Evolutionary conservation across 371 early-diverging fungal species (phyloP).

Genomic region (Mucor plumbeus): DNA sequence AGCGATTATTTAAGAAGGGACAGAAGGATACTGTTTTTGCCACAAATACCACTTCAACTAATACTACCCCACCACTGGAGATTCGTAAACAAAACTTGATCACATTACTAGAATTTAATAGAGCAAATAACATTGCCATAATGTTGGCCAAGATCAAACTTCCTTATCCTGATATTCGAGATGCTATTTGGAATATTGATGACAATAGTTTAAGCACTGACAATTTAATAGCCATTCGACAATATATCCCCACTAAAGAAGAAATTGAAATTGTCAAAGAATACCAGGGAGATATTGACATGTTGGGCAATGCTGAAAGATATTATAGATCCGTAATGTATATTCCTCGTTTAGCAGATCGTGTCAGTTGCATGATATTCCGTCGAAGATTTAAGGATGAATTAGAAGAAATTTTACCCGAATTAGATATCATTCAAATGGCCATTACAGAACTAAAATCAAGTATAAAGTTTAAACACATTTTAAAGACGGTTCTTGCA

Average conservation of each 20-base stretch:
- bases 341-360: conserved; percentile 71
- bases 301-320: conserved; percentile 71
- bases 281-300: conserved; percentile 67
- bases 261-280: conserved; percentile 70
- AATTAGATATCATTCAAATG: conserved; percentile 37
- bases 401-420: conserved; percentile 68
- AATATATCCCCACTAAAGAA: conserved; percentile 68
- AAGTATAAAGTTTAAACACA: conserved; percentile 51
- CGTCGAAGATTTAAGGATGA: conserved; percentile 73
- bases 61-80: neutral
- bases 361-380: conserved; percentile 79
- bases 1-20: conserved; percentile 46
- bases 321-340: conserved; percentile 71
- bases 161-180: conserved; percentile 68
- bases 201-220: conserved; percentile 62
- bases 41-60: neutral
- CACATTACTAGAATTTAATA: conserved; percentile 66
- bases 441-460: conserved; percentile 39
- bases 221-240: conserved; percentile 61
- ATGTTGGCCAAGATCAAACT: conserved; percentile 74
- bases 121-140: conserved; percentile 71
- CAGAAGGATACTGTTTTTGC: neutral
- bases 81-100: conserved; percentile 41
- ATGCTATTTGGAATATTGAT: conserved; percentile 71
- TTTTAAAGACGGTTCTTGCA: conserved; percentile 73